These are phyloP conservation scores for Simplicillium sp. DNA, from an alignment of 2,329 filamentous ascomycete species.

Conservation along the genomic window DNA sequence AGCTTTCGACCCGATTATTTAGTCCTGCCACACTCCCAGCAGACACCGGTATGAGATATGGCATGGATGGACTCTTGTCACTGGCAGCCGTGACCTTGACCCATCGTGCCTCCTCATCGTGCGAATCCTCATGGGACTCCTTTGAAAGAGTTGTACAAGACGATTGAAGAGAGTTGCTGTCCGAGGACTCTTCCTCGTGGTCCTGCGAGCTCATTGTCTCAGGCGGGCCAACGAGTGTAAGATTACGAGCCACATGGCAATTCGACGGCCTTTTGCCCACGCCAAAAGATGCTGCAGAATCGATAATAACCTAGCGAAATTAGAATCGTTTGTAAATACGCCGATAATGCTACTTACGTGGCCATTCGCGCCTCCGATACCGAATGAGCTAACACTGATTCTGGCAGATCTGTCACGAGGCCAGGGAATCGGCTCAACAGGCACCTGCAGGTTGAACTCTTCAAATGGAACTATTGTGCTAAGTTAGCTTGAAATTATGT, in stretches of 20 bases:
- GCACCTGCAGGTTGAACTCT: slow-evolving; percentile 12
- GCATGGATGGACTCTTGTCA: no score
- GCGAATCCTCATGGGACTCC: slow-evolving; percentile 7
- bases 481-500: neutral
- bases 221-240: no score
- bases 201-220: no score
- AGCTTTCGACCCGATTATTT: neutral
- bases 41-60: no score
- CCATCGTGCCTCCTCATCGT: no score
- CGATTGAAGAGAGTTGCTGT: slow-evolving; percentile 1
- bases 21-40: no score
- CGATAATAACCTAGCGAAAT: neutral
- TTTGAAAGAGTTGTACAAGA: neutral
- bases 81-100: no score
- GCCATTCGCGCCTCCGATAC: slow-evolving; percentile 31
- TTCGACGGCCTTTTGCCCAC: neutral
- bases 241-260: no score
- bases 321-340: neutral
- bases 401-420: slow-evolving; percentile 24
- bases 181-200: neutral
- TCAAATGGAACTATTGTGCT: slow-evolving; percentile 8
- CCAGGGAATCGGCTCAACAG: slow-evolving; percentile 22
- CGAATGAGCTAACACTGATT: slow-evolving; percentile 35
- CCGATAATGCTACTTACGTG: slow-evolving; percentile 25
- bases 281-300: neutral